Conservation (phyloP, 495 filamentous ascomycete species). For the Neurospora sublineolata region DNA sequence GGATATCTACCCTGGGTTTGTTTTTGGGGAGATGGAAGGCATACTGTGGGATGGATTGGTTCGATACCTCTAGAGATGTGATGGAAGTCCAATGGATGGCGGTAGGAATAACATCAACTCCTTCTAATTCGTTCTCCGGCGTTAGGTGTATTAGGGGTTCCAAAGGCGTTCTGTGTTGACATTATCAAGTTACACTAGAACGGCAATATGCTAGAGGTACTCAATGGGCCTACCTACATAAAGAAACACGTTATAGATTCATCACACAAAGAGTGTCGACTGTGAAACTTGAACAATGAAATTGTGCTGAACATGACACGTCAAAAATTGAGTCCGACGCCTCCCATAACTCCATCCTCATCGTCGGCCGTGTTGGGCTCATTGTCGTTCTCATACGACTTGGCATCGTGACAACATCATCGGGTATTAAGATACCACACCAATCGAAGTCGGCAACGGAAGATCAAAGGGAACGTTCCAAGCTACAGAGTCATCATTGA, state of each 20-base stretch:
- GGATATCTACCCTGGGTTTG: neutral
- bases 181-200: neutral
- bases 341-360: too few relatives aligned
- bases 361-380: too few relatives aligned
- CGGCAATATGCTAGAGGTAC: neutral
- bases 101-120: neutral
- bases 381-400: too few relatives aligned
- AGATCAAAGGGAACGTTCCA: too few relatives aligned
- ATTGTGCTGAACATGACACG: neutral
- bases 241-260: neutral
- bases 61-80: neutral
- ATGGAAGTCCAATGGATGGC: neutral
- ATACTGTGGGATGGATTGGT: neutral
- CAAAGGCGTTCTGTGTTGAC: neutral
- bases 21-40: neutral
- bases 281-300: neutral
- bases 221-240: too few relatives aligned
- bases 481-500: too few relatives aligned
- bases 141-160: neutral
- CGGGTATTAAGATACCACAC: too few relatives aligned
- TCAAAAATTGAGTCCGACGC: too few relatives aligned
- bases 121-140: neutral
- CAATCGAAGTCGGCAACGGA: too few relatives aligned
- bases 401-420: too few relatives aligned
- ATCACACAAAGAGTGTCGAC: neutral